Conservation (phyloP, 2,329 filamentous ascomycete species). For the Ceratocystis cacaofunesta region DNA sequence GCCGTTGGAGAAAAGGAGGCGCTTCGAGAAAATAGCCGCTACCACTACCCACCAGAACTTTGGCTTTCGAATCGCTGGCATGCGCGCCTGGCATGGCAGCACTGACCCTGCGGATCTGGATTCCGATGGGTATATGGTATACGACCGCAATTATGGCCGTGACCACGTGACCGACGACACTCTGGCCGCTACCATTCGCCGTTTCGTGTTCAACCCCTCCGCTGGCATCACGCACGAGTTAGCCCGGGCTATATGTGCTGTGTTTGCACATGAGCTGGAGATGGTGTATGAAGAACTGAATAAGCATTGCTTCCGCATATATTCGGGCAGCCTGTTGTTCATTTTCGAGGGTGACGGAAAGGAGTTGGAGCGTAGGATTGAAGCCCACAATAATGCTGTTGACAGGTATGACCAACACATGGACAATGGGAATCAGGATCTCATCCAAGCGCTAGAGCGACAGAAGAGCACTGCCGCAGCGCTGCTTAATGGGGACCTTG, state of each 20-base stretch:
- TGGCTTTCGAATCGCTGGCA: constrained; percentile 50
- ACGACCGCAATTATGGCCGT: constrained; percentile 49
- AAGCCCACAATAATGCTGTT: constrained; percentile 38
- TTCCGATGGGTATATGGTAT: constrained; percentile 41
- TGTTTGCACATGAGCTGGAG: constrained; percentile 39
- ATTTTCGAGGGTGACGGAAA: constrained; percentile 49
- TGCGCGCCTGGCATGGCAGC: constrained; percentile 47
- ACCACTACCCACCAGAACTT: constrained; percentile 45
- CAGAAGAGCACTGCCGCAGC: constrained; percentile 37
- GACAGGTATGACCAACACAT: constrained; percentile 23
- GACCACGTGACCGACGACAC: constrained; percentile 37
- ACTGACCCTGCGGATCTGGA: constrained; percentile 37
- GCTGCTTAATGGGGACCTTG: constrained; percentile 34
- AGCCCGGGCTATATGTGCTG: constrained; percentile 38
- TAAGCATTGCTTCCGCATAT: constrained; percentile 47
- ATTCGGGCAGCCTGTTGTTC: constrained; percentile 46
- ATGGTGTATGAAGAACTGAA: constrained; percentile 39
- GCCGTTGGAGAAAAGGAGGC: constrained; percentile 40
- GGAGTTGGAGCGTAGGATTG: constrained; percentile 36
- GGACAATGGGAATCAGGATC: constrained; percentile 19
- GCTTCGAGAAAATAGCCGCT: constrained; percentile 44
- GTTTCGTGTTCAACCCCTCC: constrained; percentile 42
- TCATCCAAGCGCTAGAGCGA: constrained; percentile 24
- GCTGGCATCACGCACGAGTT: constrained; percentile 46
- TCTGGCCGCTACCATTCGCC: constrained; percentile 37